These are phyloP conservation scores for Tulasnella sp. DNA, from an alignment of 768 basidiomycete genomes.

Conservation along the genomic window DNA sequence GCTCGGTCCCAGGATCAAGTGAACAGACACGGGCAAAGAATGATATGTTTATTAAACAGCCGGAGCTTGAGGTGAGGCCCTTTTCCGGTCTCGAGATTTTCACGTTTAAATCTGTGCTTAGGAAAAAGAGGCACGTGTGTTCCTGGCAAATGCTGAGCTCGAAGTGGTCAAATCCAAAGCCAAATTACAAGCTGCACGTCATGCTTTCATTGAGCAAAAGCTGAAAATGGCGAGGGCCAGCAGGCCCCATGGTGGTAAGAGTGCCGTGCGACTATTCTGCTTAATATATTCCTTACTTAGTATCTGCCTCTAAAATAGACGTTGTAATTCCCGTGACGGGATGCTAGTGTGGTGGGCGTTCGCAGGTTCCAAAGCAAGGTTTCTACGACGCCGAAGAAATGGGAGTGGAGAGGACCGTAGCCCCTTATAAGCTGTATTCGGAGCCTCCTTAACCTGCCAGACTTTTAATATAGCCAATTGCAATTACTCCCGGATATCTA, in stretches of 20 bases:
- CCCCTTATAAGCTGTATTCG: too few species aligned
- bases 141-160: neutral
- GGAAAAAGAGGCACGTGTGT: neutral
- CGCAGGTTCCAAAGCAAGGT: too few species aligned
- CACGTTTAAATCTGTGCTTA: neutral
- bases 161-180: neutral
- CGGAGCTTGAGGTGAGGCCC: neutral
- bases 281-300: neutral
- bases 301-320: too few species aligned
- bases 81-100: neutral
- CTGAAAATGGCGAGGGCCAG: neutral
- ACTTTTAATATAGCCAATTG: too few species aligned
- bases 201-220: neutral
- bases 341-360: too few species aligned
- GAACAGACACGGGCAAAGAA: neutral
- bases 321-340: too few species aligned
- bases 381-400: too few species aligned
- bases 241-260: neutral
- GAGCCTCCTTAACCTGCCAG: too few species aligned
- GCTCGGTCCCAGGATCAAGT: neutral
- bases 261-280: neutral
- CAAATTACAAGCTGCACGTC: neutral
- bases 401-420: too few species aligned
- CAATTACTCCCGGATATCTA: too few species aligned
- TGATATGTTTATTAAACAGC: neutral